Percentiles rank a stretch among this genome's conserved stretches.
Conservation (phyloP, 768 basidiomycete genomes). For the Xerocomellus dryophilus region DNA sequence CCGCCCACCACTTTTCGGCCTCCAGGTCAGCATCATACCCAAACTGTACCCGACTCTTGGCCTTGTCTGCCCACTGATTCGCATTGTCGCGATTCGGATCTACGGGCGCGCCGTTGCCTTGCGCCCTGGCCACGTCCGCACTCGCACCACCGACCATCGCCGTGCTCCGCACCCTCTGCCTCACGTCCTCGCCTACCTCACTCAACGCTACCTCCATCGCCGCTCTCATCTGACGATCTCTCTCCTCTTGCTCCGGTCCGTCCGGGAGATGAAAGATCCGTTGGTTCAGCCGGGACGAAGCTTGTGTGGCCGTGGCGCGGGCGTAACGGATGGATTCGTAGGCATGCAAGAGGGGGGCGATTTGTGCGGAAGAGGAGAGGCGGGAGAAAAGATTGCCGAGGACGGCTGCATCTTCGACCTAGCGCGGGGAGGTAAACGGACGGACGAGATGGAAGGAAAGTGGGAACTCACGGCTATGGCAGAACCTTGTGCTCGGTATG, state of each 20-base stretch:
- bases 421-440: no score
- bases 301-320: slow-evolving; percentile 50
- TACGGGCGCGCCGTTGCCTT: not conserved
- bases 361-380: slow-evolving; percentile 41
- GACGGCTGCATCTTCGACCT: slow-evolving; percentile 37
- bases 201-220: slow-evolving; percentile 44
- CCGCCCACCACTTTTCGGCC: slow-evolving; percentile 50
- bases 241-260: slow-evolving; percentile 47
- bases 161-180: slow-evolving; percentile 10
- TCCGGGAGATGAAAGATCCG: slow-evolving; percentile 55
- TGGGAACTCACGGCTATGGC: slow-evolving; percentile 45
- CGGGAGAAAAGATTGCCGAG: slow-evolving; percentile 52
- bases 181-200: slow-evolving; percentile 16
- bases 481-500: slow-evolving; percentile 54
- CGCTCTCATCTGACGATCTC: slow-evolving; percentile 49
- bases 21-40: slow-evolving; percentile 52
- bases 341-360: slow-evolving; percentile 44
- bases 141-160: not conserved
- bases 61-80: slow-evolving; percentile 59
- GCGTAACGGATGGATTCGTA: slow-evolving; percentile 51
- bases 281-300: slow-evolving; percentile 48
- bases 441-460: not conserved
- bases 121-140: not conserved
- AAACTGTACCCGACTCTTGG: slow-evolving; percentile 47
- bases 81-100: slow-evolving; percentile 33